Conservation (phyloP, 257 asterid species). For the Fraxinus anomala region DNA sequence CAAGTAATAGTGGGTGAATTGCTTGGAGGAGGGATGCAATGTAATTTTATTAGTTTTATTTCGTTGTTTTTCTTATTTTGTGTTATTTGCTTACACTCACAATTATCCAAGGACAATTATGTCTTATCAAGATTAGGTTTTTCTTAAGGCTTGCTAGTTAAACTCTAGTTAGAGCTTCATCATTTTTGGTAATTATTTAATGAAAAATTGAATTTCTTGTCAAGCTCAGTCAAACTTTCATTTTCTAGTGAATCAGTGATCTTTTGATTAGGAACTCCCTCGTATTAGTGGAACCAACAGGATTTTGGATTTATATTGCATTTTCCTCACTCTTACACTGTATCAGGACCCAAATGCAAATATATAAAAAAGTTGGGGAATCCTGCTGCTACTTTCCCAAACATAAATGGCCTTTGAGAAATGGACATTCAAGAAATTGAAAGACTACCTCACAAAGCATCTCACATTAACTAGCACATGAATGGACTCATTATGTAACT, state of each 20-base stretch:
- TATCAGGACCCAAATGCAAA: background rate
- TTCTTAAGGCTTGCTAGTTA: background rate
- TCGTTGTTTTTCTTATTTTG: background rate
- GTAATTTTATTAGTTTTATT: too few species aligned
- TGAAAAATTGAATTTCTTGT: too few species aligned
- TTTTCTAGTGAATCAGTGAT: too few species aligned
- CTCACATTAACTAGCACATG: background rate
- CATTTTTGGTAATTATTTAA: background rate
- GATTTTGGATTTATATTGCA: background rate
- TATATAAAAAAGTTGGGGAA: background rate
- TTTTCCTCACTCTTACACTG: background rate
- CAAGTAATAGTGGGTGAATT: background rate
- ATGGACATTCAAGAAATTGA: background rate
- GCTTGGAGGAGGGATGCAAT: too few species aligned
- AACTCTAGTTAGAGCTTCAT: background rate
- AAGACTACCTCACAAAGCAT: background rate
- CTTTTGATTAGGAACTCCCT: background rate
- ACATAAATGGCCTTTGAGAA: background rate
- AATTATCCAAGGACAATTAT: background rate
- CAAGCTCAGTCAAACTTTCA: background rate
- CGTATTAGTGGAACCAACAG: background rate
- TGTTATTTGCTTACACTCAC: background rate
- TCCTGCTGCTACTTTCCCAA: too few species aligned
- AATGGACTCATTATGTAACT: background rate
- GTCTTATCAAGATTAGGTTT: background rate